Base-by-base conservation (phyloP, 768 basidiomycete species). In the Clavulina sp. region DNA sequence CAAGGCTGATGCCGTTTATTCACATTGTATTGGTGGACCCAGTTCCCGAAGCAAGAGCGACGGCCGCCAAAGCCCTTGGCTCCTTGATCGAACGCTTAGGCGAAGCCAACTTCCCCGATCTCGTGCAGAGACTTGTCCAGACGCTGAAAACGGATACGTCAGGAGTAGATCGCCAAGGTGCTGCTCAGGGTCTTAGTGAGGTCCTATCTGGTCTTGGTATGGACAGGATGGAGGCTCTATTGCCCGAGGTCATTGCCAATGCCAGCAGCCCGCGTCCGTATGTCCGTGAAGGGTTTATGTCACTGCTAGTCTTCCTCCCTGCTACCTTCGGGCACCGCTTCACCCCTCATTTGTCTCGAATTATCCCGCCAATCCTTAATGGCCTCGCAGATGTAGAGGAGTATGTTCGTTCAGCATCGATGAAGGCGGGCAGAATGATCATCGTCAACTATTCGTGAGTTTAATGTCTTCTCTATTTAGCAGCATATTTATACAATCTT, bases 351-450 rank as follows among this genome's bases (percentile, higher is more conserved):
- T 70, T 99, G 5, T 84, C 88, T 4, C 85, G 88, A 65, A 93
- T 99, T 61, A 85, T 97, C 40, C 69, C 82, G 6, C 93, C 93
- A 0, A 93, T 99, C 57, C 72, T 97, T 31, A 77, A 77, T 41
- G 95, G 95, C 56, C 69, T 99, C 33, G 81, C 93, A 0, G 93
- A 97, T 60, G 70, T 78, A 4, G 92, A 95, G 58, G 95, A 96
- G 67, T 89, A 84, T 60, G 95, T 97, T 6, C 75, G 93, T 24
- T 92, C 97, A 56, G 92, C 93, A 7, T 91, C 93, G 3, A 96
- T 97, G 92, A 78, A 87, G 32, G 92, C 93, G n/a, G 92, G 93
- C 52, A 74, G 95, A 56, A 97, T 97, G 89, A 82, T 97, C 57
- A 85, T 99, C 57, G 81, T 79, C 53, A 95, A 92, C 63, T 96